A percentile compares a stretch with the other conserved stretches of the same genome.
Conservation (phyloP, 306 rosid genomes). For the Trifolium repens region DNA sequence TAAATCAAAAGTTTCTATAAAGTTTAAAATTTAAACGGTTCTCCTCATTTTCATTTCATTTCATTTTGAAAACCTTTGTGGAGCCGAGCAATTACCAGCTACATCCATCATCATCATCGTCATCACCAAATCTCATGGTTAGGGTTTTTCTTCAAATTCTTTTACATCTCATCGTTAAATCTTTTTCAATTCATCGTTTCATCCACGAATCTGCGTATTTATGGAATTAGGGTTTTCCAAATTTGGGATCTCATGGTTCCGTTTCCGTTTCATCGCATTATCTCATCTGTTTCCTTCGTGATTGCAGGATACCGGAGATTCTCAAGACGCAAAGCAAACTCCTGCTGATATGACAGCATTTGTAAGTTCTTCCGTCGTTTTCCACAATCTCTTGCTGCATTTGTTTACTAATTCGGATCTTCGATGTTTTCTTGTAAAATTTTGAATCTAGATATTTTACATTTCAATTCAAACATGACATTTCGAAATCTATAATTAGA, state of each 20-base stretch:
- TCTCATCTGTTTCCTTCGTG: conserved; percentile 19
- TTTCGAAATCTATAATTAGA: not conserved
- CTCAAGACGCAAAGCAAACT: conserved; percentile 83
- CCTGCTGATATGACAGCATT: conserved; percentile 96
- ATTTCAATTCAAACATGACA: not conserved
- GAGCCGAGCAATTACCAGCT: not conserved
- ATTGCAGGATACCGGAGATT: conserved; percentile 80
- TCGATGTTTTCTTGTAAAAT: not conserved
- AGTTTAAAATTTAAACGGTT: conserved; percentile 20
- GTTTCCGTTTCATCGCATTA: not conserved
- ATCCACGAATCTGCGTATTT: not conserved
- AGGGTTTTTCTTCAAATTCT: not conserved
- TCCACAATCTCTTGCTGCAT: conserved; percentile 4
- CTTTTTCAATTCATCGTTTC: not conserved
- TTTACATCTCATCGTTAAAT: not conserved
- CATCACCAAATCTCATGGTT: conserved; percentile 14
- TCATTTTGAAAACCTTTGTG: not conserved
- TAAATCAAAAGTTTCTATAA: not conserved
- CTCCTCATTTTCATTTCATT: conserved; percentile 11
- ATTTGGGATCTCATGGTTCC: conserved; percentile 12
- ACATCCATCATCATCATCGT: not conserved
- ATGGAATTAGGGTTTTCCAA: conserved; percentile 19
- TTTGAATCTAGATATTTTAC: not conserved
- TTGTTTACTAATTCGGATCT: conserved; percentile 7
- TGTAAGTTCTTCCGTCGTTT: conserved; percentile 59